Percentiles rank a stretch among this genome's conserved stretches.
Conservation (phyloP, 495 filamentous ascomycete genomes). For the Aspergillus carlsbadensis region DNA sequence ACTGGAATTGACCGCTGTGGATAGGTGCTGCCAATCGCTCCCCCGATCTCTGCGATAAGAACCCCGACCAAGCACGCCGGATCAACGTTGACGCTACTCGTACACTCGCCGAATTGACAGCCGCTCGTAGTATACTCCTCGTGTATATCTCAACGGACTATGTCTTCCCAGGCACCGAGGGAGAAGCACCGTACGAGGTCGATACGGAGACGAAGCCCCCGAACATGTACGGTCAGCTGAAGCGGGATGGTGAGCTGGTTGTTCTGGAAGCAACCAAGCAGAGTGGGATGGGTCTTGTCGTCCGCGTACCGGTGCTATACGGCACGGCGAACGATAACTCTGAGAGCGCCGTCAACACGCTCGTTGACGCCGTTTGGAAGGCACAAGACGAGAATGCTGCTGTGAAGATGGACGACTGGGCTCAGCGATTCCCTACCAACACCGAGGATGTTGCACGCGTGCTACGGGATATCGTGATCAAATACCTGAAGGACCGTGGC, state of each 20-base stretch:
- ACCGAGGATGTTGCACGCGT: constrained; percentile 89
- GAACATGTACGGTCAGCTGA: constrained; percentile 86
- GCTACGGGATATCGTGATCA: constrained; percentile 64
- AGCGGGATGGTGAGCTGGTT: constrained; percentile 78
- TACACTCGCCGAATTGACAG: constrained; percentile 64
- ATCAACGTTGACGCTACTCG: constrained; percentile 75
- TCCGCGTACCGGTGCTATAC: constrained; percentile 89
- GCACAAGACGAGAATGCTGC: constrained; percentile 56
- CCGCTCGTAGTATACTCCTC: constrained; percentile 61
- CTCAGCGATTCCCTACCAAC: constrained; percentile 78
- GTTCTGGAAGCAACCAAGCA: constrained; percentile 59
- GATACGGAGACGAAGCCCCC: constrained; percentile 64
- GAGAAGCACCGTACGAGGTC: constrained; percentile 82
- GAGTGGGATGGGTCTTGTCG: constrained; percentile 60
- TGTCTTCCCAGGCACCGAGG: constrained; percentile 77
- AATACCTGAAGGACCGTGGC: constrained; percentile 55
- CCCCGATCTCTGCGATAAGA: constrained; percentile 77
- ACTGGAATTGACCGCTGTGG: constrained; percentile 16
- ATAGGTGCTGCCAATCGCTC: constrained; percentile 87
- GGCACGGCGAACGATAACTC: constrained; percentile 56
- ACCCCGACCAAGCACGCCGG: constrained; percentile 70
- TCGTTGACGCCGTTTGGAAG: constrained; percentile 72
- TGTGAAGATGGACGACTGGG: constrained; percentile 87
- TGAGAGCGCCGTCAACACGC: constrained; percentile 81
- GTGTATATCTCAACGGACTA: constrained; percentile 97